Evolutionary conservation across 805 yeast species (phyloP).

Genomic region (Teunomyces panamensis): DNA sequence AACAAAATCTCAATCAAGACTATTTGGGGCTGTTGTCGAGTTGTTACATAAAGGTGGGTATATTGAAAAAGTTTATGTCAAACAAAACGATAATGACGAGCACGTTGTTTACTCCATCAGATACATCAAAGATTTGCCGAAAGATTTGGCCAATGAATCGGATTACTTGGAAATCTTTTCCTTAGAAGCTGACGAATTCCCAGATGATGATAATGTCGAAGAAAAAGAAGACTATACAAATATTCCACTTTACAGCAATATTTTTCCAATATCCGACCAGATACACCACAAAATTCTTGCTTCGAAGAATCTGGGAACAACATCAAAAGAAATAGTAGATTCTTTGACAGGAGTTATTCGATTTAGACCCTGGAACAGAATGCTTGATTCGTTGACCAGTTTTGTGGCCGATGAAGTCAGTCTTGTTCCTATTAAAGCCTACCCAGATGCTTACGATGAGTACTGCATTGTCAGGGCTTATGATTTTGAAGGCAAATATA

Average conservation of each 20-base stretch:
- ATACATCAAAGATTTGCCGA: conserved; percentile 46
- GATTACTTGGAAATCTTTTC: conserved; percentile 33
- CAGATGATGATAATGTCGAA: conserved; percentile 13
- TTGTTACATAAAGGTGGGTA: conserved; percentile 44
- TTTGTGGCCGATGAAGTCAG: conserved; percentile 23
- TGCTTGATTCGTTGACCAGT: conserved; percentile 49
- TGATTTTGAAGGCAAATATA: conserved; percentile 71
- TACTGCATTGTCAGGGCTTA: conserved; percentile 52
- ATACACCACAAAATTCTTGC: conserved; percentile 47
- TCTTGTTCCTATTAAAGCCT: conserved; percentile 19
- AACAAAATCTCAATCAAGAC: conserved; percentile 36
- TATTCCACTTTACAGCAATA: conserved; percentile 44
- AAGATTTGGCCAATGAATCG: conserved; percentile 41
- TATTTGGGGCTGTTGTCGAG: conserved; percentile 48
- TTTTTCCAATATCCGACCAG: conserved; percentile 66
- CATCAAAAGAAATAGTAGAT: conserved; percentile 54
- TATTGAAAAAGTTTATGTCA: conserved; percentile 51
- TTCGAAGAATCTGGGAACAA: conserved; percentile 44
- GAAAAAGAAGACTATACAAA: conserved; percentile 18
- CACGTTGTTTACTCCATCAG: conserved; percentile 36
- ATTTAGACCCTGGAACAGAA: conserved; percentile 48
- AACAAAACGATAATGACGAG: conserved; percentile 24
- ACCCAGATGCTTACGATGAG: conserved; percentile 24
- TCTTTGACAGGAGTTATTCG: conserved; percentile 54
- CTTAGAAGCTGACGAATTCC: neutral